phyloP scores from a whole-genome alignment of 2,329 filamentous ascomycete genomes.

The Curvularia sp. region DNA sequence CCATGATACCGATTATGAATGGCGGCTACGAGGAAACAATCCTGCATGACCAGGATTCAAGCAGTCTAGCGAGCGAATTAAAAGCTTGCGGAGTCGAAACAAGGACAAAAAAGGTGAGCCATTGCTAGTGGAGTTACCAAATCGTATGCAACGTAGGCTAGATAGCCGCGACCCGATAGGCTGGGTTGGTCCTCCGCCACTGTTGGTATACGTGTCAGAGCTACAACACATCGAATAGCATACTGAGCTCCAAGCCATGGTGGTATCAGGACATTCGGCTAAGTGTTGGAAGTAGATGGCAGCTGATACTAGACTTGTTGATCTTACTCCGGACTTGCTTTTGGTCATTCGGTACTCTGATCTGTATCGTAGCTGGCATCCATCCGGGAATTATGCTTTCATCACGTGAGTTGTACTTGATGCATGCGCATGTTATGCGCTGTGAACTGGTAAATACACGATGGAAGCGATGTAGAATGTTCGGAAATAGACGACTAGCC shows the following conservation, averaged over 20 bases:
- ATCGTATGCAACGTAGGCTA: conserved; percentile 4
- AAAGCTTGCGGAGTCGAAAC: conserved; percentile 17
- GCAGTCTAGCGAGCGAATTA: conserved; percentile 23
- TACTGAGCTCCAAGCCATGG: conserved; percentile 16
- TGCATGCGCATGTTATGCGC: conserved; percentile 6
- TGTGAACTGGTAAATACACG: conserved; percentile 12
- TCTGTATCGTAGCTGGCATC: background rate
- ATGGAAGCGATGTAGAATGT: conserved; percentile 11
- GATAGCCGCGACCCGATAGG: conserved; percentile 27
- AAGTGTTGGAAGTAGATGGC: conserved; percentile 14
- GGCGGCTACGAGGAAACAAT: conserved; percentile 25
- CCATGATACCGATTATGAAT: conserved; percentile 15
- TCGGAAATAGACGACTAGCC: conserved; percentile 17
- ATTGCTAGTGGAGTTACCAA: conserved; percentile 23
- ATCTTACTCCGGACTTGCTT: background rate
- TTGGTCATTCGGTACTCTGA: background rate
- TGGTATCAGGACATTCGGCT: conserved; percentile 20
- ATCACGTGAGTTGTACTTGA: conserved; percentile 14
- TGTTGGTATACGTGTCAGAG: conserved; percentile 29
- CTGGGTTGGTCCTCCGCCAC: conserved; percentile 15
- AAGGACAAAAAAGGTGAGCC: conserved; percentile 14
- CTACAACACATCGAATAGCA: conserved; percentile 17
- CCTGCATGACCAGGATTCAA: conserved; percentile 12
- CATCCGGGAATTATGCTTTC: background rate
- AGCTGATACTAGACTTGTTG: background rate